Conservation (phyloP, 2,329 filamentous ascomycete genomes). For the Moelleriella libera region DNA sequence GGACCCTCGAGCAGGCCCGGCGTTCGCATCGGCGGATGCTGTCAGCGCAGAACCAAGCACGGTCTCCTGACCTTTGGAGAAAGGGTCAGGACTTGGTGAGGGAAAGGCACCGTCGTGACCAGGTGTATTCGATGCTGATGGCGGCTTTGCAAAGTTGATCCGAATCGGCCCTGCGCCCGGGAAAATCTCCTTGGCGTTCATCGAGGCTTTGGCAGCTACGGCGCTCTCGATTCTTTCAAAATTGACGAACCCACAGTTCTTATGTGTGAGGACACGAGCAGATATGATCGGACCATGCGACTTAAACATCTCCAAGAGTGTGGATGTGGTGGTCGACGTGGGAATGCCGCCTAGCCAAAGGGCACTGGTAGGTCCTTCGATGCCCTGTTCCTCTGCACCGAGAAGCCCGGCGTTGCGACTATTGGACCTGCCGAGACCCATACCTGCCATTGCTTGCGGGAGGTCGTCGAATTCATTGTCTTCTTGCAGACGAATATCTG, state of each 20-base stretch:
- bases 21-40: constrained; percentile 12
- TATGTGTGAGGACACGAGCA: constrained; percentile 87
- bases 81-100: constrained; percentile 83
- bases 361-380: constrained; percentile 83
- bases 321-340: constrained; percentile 90
- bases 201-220: constrained; percentile 69
- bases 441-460: constrained; percentile 66
- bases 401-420: constrained; percentile 55
- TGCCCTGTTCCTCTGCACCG: constrained; percentile 59
- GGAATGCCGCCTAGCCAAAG: constrained; percentile 97
- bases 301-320: constrained; percentile 87
- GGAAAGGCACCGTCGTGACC: constrained; percentile 78
- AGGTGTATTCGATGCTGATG: constrained; percentile 77
- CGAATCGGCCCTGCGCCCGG: constrained; percentile 87
- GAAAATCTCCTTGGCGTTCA: constrained; percentile 98
- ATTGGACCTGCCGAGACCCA: constrained; percentile 56
- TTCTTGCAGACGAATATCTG: constrained; percentile 62
- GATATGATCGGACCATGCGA: constrained; percentile 85
- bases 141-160: constrained; percentile 95
- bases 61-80: constrained; percentile 40
- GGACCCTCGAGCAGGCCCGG: neutral
- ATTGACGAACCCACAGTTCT: constrained; percentile 98
- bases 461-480: constrained; percentile 69
- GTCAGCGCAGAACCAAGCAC: constrained; percentile 22
- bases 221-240: constrained; percentile 88